Base-by-base conservation (phyloP, 2,329 filamentous ascomycete species). In the Neonectria neomacrospora region DNA sequence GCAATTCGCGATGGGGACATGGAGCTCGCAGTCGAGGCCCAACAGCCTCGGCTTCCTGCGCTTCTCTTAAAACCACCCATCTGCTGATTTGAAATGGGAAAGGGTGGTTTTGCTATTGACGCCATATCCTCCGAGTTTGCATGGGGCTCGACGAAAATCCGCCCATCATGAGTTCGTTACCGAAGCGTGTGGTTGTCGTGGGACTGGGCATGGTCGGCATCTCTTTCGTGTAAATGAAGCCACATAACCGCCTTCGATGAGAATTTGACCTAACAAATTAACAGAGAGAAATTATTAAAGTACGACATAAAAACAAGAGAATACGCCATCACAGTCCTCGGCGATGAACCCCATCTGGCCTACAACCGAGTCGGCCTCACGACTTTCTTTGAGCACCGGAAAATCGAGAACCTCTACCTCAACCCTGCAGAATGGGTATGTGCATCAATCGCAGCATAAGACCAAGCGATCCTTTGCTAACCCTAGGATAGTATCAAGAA, bases 161-260 rank as follows among this genome's bases (percentile, higher is more conserved):
- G 22, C n/a, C 56, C 58, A 64, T 32, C 20, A 72, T 72, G 70
- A 58, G 56, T 64, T 53, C 54, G 69, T 58, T 61, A 65, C 73
- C 66, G 48, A 93, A 92, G 77, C 89, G 85, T 74, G 80, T 96
- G 37, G 93, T 96, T 2, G 89, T 97, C 39, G 92, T 97, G 41
- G 94, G 94, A 10, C 79, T 97, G 79, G 94, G 94, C 2, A 97
- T 97, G 94, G 94, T 97, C 47, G 93, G 91, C 41, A 91, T 96
- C 70, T 90, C 91, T 44, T 95, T 96, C 76, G 93, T 96, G 91
- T 95, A 80, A 84, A 90, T 83, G 10, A 10, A 59, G 44, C n/a
- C 30, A 50, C 20, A n/a, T n/a, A 3, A 11, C 14, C 10, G 8
- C 14, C 26, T 16, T 18, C 11, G 11, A 26, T 23, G 16, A 30